Evolutionary conservation across 1,284 basidiomycete species (phyloP).

Genomic region (Ganoderma sp.): DNA sequence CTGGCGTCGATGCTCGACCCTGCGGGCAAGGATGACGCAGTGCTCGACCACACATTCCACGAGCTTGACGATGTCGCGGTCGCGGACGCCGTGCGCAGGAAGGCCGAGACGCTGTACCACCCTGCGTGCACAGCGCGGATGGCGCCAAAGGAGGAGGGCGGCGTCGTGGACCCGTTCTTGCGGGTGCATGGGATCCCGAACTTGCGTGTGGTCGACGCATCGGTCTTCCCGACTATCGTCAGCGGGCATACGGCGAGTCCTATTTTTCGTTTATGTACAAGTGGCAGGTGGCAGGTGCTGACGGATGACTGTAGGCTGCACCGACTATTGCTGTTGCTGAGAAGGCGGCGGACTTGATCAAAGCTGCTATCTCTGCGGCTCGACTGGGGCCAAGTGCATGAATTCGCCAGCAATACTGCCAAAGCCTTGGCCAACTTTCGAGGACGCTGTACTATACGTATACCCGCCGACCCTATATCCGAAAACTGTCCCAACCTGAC

Average conservation of each 20-base stretch:
- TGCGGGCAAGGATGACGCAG: slow-evolving; percentile 32
- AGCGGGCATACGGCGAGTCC: slow-evolving; percentile 66
- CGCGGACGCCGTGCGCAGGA: slow-evolving; percentile 46
- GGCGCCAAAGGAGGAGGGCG: slow-evolving; percentile 52
- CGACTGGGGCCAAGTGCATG: neutral
- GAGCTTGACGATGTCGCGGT: slow-evolving; percentile 40
- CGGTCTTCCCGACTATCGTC: slow-evolving; percentile 60
- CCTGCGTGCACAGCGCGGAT: slow-evolving; percentile 65
- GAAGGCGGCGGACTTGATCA: slow-evolving; percentile 67
- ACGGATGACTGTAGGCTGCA: slow-evolving; percentile 50
- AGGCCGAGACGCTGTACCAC: slow-evolving; percentile 65
- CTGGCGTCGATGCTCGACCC: slow-evolving; percentile 54
- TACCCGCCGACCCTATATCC: neutral
- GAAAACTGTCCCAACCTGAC: neutral
- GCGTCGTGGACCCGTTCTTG: slow-evolving; percentile 47
- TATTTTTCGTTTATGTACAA: neutral
- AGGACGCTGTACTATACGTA: neutral
- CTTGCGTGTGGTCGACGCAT: slow-evolving; percentile 66
- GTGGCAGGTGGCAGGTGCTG: slow-evolving; percentile 1
- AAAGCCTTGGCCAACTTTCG: neutral
- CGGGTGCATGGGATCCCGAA: slow-evolving; percentile 46
- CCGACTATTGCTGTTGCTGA: slow-evolving; percentile 65
- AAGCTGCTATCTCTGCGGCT: slow-evolving; percentile 33
- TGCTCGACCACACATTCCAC: slow-evolving; percentile 40
- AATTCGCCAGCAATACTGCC: neutral